Base-by-base conservation (phyloP, 176 grass and related monocot genomes). In the Pontederia paniculata region DNA sequence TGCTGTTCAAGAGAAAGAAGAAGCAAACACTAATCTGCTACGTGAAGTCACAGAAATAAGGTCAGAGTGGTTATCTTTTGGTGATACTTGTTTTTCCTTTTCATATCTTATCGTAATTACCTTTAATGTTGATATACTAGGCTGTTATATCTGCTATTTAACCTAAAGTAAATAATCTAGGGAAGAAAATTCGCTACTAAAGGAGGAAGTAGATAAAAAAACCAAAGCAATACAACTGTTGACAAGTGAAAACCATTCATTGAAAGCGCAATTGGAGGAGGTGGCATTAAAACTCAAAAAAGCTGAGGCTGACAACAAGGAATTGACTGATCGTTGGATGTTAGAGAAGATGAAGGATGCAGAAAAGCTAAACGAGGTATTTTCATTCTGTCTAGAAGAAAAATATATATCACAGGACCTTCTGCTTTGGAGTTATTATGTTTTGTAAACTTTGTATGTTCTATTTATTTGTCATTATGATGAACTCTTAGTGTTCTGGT, bases 341-440 rank as follows among this genome's bases (percentile, higher is more conserved):
- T 72, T 88, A 42, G 93, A 90, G 54, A 98, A 98, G 74, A 98
- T 98, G 93, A 81, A 88, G 64, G 87, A 84, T 50, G 93, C 93
- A 65, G 93, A 98, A 80, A 98, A 47, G 75, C 80, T 98, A 62
- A 98, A 98, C n/a, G 86, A 98, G 93, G 93, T 98, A 77, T 42
- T 37, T 60, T 65, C 41, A 68, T 4, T 43, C 53, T 25, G 16
- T 21, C 19, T 67, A 54, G 25, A 17, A 13, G 3, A 9, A 23
- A 43, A 19, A 18, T 21, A 49, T 20, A 20, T 11, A 17, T 31
- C 25, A 31, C 25, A 31, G 25, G 1, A 31, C 23, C 43, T 47
- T 63, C 5, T 22, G 3, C 13, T 31, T 57, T 70, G 23, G 50
- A 48, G 67, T 66, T 59, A 22, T 37, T 59, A 50, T 31, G 13